A percentile compares a stretch with the other conserved stretches of the same genome.
phyloP scores from a whole-genome alignment of 768 basidiomycete genomes.

The Lactarius vividus region DNA sequence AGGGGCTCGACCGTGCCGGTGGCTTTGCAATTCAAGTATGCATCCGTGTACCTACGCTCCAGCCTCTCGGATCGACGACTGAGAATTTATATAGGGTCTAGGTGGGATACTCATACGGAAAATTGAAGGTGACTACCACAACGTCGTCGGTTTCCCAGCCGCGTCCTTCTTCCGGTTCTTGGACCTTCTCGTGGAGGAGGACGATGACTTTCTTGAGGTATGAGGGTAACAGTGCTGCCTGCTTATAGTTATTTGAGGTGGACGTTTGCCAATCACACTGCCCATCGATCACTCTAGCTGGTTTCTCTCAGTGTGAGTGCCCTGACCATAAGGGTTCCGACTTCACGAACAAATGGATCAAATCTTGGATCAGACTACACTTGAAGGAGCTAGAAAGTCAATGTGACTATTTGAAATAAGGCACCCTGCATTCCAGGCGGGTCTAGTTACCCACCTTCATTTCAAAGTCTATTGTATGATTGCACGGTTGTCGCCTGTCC shows the following conservation, averaged over 20 bases:
- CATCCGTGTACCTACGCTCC: not conserved
- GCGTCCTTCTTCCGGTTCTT: constrained; percentile 78
- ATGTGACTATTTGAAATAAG: not conserved
- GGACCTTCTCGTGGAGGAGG: constrained; percentile 69
- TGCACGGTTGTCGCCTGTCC: not conserved
- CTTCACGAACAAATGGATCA: not conserved
- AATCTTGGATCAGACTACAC: not conserved
- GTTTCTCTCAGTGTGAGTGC: not conserved
- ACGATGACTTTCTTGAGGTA: constrained; percentile 60
- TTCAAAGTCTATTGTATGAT: not conserved
- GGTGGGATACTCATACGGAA: constrained; percentile 81
- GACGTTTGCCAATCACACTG: not conserved
- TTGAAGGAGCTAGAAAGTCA: constrained; percentile 1
- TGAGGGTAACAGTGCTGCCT: constrained; percentile 3
- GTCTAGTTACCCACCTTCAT: not conserved
- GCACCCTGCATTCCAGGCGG: not conserved
- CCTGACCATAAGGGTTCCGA: not conserved
- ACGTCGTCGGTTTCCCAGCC: constrained; percentile 90
- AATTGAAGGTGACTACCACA: constrained; percentile 87
- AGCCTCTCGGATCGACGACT: constrained; percentile 7
- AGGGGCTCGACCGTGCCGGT: constrained; percentile 86
- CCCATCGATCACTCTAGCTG: not conserved
- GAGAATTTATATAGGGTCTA: constrained; percentile 50
- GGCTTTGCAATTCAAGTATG: constrained; percentile 91
- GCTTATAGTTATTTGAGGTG: not conserved